Conservation (phyloP, 2,329 filamentous ascomycete genomes). For the Sporothrix mexicana region DNA sequence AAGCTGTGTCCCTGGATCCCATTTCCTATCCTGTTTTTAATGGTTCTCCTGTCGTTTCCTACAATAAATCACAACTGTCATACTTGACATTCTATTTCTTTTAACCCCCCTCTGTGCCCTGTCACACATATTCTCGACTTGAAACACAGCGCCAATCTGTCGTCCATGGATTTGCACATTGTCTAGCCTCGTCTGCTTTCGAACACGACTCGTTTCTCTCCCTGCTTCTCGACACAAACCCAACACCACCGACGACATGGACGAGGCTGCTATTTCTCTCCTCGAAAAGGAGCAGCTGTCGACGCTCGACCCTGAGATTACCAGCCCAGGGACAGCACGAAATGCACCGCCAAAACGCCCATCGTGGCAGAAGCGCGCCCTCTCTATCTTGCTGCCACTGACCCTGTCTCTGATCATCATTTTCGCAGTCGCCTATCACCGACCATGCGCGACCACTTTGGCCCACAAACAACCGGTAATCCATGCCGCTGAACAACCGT, state of each 20-base stretch:
- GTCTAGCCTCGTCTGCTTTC: background rate
- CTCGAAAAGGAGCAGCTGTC: constrained; percentile 29
- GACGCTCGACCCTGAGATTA: background rate
- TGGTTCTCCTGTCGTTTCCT: background rate
- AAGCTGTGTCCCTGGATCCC: constrained; percentile 1
- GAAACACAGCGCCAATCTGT: background rate
- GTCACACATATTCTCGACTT: background rate
- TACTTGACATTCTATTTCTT: background rate
- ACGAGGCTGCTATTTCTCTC: constrained; percentile 15
- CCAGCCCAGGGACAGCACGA: background rate
- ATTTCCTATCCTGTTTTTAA: background rate
- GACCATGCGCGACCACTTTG: background rate
- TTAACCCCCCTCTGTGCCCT: background rate
- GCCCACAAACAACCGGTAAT: background rate
- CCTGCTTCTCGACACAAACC: background rate
- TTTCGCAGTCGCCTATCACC: background rate
- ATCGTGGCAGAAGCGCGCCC: background rate
- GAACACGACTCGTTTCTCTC: background rate
- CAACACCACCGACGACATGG: background rate
- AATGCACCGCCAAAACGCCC: background rate
- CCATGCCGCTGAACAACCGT: background rate
- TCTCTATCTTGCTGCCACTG: background rate
- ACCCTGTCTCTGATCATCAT: background rate
- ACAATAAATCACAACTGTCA: background rate
- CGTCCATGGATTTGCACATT: background rate